Base-by-base conservation (phyloP, 2,329 filamentous ascomycete species). In the Ophiosphaerella korrae region DNA sequence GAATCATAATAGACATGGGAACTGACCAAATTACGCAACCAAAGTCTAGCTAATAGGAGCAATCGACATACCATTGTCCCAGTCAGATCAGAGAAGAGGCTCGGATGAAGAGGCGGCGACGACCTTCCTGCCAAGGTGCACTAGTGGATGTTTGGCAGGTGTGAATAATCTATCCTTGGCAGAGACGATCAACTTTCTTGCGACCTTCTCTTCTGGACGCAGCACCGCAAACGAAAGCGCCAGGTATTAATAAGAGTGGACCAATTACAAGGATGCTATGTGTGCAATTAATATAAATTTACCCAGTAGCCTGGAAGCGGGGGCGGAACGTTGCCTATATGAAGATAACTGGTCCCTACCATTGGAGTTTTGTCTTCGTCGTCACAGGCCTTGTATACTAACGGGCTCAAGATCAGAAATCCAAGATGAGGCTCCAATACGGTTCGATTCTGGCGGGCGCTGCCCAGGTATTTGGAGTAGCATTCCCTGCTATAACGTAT, bases 201-300 rank as follows among this genome's bases (percentile, higher is more conserved):
- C 56, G 60, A 70, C 64, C 66, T 71, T 64, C 68, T 66, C 53
- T 63, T 66, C 59, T 58, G 47, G 60, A 67, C 63, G 52, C 60
- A 58, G 50, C 53, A 58, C 58, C 48, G 55, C 55, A 42, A 38
- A 40, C 52, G 48, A 52, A 47, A 35, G 47, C 16, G 35, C 35
- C 35, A 39, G 39, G 34, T 29, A 14, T 35, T 48, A 63, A 64
- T 68, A 66, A 64, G 57, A 58, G 62, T 60, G 56, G 56, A 51
- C 45, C 41, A 44, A 37, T 4, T 11, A 29, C 26, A 11, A 54
- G 24, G 33, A 47, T 53, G 46, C 42, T 42, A 50, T 49, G 54
- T 55, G 48, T 43, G 32, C 55, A 62, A 54, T 58, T 36, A 55
- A 49, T 18, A 32, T 45, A 34, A 33, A 52, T 59, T 54, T 53